Evolutionary conservation across 1,139 yeast species (phyloP).

Genomic region (Meyerozyma smithsonii): DNA sequence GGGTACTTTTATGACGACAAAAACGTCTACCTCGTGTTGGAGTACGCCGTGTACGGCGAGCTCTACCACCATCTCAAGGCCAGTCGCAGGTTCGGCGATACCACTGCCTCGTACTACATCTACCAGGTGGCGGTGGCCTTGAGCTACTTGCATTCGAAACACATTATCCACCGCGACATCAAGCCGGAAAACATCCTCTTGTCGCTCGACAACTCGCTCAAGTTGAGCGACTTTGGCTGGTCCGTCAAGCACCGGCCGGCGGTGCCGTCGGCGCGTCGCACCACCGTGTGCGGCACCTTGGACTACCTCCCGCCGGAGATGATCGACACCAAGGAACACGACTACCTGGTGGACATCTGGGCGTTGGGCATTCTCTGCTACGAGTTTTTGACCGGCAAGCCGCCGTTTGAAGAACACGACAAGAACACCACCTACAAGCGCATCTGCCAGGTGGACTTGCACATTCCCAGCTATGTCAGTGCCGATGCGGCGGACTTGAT

Average conservation of each 20-base stretch:
- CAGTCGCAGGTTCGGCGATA: conserved; percentile 64
- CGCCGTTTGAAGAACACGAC: conserved; percentile 85
- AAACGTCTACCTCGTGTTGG: conserved; percentile 78
- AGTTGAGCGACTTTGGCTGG: conserved; percentile 96
- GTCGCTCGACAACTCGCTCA: conserved; percentile 66
- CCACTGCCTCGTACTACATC: conserved; percentile 71
- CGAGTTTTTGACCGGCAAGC: conserved; percentile 82
- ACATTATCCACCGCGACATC: conserved; percentile 85
- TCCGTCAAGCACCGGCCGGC: conserved; percentile 46
- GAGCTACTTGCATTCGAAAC: conserved; percentile 66
- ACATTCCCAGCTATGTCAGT: conserved; percentile 66
- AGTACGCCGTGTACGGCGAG: conserved; percentile 85
- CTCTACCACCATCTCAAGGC: conserved; percentile 67
- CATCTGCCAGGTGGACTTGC: conserved; percentile 71
- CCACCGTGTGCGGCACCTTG: conserved; percentile 90
- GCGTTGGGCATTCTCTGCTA: conserved; percentile 84
- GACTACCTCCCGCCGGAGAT: conserved; percentile 96
- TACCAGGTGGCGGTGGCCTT: conserved; percentile 81
- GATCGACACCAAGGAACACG: conserved; percentile 81
- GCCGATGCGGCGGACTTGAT: conserved; percentile 78
- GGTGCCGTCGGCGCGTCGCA: conserved; percentile 43
- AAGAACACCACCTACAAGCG: conserved; percentile 72
- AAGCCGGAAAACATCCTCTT: conserved; percentile 88
- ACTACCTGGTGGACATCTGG: conserved; percentile 83
- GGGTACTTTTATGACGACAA: conserved; percentile 81